A percentile compares a stretch with the other conserved stretches of the same genome.
Conservation (phyloP, 2,329 filamentous ascomycete species). For the Atkinsonella hypoxylon region DNA sequence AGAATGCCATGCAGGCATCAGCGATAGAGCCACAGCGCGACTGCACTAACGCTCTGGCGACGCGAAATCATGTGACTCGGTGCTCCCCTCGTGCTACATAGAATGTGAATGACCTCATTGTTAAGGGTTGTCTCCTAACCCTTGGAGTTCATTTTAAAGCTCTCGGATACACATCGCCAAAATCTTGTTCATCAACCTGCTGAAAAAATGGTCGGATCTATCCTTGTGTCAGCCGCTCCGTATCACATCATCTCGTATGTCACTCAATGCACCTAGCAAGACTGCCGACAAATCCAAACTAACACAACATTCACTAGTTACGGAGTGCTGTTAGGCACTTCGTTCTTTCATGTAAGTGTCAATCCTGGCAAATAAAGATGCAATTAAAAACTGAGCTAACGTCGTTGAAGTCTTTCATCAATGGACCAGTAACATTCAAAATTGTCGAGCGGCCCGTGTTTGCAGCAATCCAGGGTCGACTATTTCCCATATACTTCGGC, state of each 20-base stretch:
- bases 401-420: slow-evolving; percentile 53
- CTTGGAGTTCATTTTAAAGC: not conserved
- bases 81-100: not conserved
- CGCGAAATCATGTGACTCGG: slow-evolving; percentile 21
- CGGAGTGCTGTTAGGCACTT: slow-evolving; percentile 74
- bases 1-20: slow-evolving; percentile 6
- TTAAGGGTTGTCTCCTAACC: not conserved
- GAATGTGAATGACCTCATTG: slow-evolving; percentile 6
- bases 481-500: slow-evolving; percentile 83
- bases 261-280: not conserved
- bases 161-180: not conserved
- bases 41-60: slow-evolving; percentile 14
- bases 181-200: not conserved
- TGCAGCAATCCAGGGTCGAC: slow-evolving; percentile 62
- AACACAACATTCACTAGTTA: slow-evolving; percentile 46
- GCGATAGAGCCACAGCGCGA: not conserved
- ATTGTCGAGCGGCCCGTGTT: slow-evolving; percentile 71
- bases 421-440: slow-evolving; percentile 63
- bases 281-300: slow-evolving; percentile 8
- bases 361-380: too few species aligned
- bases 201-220: slow-evolving; percentile 31
- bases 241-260: slow-evolving; percentile 66
- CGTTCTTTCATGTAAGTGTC: slow-evolving; percentile 62
- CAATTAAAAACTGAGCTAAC: not conserved
- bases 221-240: slow-evolving; percentile 52